phyloP scores from a whole-genome alignment of 1,284 basidiomycete species.

The Rhodotorula mucilaginosa region DNA sequence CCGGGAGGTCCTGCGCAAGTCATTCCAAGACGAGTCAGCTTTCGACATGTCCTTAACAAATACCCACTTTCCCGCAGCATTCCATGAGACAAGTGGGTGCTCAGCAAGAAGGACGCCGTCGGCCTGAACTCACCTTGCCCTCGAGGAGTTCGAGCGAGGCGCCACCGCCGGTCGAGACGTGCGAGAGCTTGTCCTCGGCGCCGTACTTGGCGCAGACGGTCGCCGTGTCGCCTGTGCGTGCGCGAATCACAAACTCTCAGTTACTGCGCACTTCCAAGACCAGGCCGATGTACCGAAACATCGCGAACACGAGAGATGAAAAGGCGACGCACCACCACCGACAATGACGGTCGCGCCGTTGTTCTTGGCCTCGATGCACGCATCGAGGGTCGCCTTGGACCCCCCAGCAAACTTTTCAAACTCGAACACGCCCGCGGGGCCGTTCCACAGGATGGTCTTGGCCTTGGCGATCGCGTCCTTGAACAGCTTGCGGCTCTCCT shows the following conservation, averaged over 20 bases:
- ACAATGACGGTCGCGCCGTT: conserved; percentile 90
- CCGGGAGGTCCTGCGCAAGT: conserved; percentile 66
- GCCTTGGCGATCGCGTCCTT: conserved; percentile 74
- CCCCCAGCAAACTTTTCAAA: conserved; percentile 87
- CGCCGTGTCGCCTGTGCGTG: conserved; percentile 78
- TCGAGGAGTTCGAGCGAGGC: conserved; percentile 93
- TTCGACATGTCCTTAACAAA: too few relatives aligned
- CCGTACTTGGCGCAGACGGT: conserved; percentile 74
- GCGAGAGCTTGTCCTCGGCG: conserved; percentile 86
- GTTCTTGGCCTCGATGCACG: conserved; percentile 80
- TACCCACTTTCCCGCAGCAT: too few relatives aligned
- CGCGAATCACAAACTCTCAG: too few relatives aligned
- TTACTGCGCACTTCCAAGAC: too few relatives aligned
- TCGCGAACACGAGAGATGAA: too few relatives aligned
- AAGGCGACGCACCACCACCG: conserved; percentile 50
- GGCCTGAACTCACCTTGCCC: conserved; percentile 68
- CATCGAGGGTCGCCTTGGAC: conserved; percentile 80
- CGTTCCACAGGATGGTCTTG: conserved; percentile 98
- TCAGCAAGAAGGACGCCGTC: too few relatives aligned
- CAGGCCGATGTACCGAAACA: too few relatives aligned
- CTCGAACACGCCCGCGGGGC: conserved; percentile 96
- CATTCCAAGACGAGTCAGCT: background rate
- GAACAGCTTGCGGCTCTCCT: conserved; percentile 77
- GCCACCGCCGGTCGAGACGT: conserved; percentile 96
- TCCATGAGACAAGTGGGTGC: too few relatives aligned